These are phyloP conservation scores for Dichotomopilus funicola DNA, from an alignment of 2,329 filamentous ascomycete genomes.

Conservation along the genomic window DNA sequence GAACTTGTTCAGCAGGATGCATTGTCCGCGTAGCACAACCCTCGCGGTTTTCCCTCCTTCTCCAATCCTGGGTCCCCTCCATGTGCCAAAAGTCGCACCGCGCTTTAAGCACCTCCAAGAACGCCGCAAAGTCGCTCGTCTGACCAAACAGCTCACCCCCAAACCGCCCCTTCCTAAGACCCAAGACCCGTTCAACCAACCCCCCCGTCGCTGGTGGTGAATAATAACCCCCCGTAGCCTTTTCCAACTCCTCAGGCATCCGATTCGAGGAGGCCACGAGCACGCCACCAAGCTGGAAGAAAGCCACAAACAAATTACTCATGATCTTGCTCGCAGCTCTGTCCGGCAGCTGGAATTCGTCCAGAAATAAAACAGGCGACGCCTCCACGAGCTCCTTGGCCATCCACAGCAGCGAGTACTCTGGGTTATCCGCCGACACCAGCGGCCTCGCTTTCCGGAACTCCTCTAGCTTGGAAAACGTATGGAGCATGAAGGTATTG, in stretches of 20 bases:
- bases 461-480: slow-evolving; percentile 63
- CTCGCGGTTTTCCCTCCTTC: slow-evolving; percentile 43
- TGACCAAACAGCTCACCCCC: slow-evolving; percentile 48
- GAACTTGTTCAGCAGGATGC: background rate
- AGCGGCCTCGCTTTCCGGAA: slow-evolving; percentile 41
- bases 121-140: slow-evolving; percentile 67
- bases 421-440: slow-evolving; percentile 28
- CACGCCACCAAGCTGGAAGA: slow-evolving; percentile 77
- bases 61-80: slow-evolving; percentile 67
- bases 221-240: slow-evolving; percentile 66
- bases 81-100: slow-evolving; percentile 82
- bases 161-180: slow-evolving; percentile 31
- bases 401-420: slow-evolving; percentile 67
- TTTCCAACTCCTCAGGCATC: slow-evolving; percentile 74
- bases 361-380: slow-evolving; percentile 70
- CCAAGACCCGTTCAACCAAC: slow-evolving; percentile 44
- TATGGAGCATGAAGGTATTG: slow-evolving; percentile 79
- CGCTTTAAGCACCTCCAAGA: slow-evolving; percentile 68
- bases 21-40: background rate
- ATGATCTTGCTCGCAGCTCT: slow-evolving; percentile 71
- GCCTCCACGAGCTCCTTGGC: slow-evolving; percentile 69
- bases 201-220: slow-evolving; percentile 48
- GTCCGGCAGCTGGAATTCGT: slow-evolving; percentile 80
- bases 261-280: slow-evolving; percentile 75
- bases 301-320: slow-evolving; percentile 69